A percentile compares a stretch with the other conserved stretches of the same genome.
These are phyloP conservation scores for Colletotrichum endophyticum DNA, from an alignment of 2,329 filamentous ascomycete genomes.

Conservation along the genomic window DNA sequence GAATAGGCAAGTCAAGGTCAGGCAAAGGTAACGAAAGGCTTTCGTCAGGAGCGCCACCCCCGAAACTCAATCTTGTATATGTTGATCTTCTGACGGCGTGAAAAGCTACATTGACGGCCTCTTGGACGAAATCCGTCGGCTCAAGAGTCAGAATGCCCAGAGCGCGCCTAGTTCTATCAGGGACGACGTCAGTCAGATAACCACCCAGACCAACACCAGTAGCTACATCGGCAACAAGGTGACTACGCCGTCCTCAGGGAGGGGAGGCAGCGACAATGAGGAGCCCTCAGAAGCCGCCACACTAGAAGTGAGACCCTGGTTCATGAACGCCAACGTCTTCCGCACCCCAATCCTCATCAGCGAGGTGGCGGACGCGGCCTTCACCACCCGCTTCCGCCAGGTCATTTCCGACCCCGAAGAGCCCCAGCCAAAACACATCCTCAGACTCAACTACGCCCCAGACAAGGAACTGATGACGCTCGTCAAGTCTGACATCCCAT, in stretches of 20 bases:
- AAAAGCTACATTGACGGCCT: constrained; percentile 38
- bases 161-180: neutral
- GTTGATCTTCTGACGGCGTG: neutral
- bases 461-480: constrained; percentile 32
- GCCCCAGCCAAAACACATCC: constrained; percentile 32
- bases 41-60: constrained; percentile 16
- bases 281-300: neutral
- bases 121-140: constrained; percentile 35
- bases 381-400: constrained; percentile 39
- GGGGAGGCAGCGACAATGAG: neutral
- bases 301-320: constrained; percentile 32
- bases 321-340: constrained; percentile 34
- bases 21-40: constrained; percentile 30
- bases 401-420: constrained; percentile 30
- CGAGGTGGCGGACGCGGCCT: constrained; percentile 39
- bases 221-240: neutral
- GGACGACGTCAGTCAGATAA: neutral
- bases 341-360: constrained; percentile 37
- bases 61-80: neutral
- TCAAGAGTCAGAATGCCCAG: constrained; percentile 24
- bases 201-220: neutral
- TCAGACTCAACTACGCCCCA: constrained; percentile 34
- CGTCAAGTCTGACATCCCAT: constrained; percentile 33
- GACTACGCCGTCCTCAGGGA: neutral
- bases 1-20: constrained; percentile 36